These are phyloP conservation scores for Apiospora arundinis DNA, from an alignment of 2,329 filamentous ascomycete species.

Conservation along the genomic window DNA sequence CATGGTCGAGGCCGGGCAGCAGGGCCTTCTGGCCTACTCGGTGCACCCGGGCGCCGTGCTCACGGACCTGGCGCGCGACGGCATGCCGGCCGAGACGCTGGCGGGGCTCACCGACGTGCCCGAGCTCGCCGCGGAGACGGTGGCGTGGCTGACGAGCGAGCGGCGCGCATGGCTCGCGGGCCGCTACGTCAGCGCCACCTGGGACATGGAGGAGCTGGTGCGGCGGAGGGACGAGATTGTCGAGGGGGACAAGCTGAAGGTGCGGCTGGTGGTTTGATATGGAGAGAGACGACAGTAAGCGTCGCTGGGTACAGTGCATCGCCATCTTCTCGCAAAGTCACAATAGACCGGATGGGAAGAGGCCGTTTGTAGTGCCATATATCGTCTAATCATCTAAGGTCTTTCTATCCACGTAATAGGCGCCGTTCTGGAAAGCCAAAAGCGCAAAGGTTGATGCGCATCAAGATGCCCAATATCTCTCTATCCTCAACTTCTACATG, in stretches of 20 bases:
- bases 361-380: too few relatives aligned
- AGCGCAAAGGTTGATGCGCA: background rate
- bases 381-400: too few relatives aligned
- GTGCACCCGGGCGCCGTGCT: conserved; percentile 50
- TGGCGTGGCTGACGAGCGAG: conserved; percentile 39
- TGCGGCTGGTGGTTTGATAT: conserved; percentile 33
- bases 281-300: background rate
- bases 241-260: conserved; percentile 36
- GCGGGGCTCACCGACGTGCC: conserved; percentile 39
- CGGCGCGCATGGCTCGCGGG: conserved; percentile 41
- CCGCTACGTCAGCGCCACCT: conserved; percentile 46
- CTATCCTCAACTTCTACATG: background rate
- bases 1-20: conserved; percentile 47
- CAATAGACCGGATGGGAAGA: background rate
- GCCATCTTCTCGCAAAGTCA: background rate
- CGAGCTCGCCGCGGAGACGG: conserved; percentile 37
- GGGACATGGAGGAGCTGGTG: conserved; percentile 46
- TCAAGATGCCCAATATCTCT: background rate
- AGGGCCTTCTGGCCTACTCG: conserved; percentile 47
- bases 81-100: conserved; percentile 38
- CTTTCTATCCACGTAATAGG: background rate
- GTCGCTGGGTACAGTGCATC: background rate
- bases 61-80: conserved; percentile 42
- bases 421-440: background rate
- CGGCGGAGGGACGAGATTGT: conserved; percentile 38